Evolutionary conservation across 768 basidiomycete species (phyloP).

Genomic region (Tephrocybe sp.): DNA sequence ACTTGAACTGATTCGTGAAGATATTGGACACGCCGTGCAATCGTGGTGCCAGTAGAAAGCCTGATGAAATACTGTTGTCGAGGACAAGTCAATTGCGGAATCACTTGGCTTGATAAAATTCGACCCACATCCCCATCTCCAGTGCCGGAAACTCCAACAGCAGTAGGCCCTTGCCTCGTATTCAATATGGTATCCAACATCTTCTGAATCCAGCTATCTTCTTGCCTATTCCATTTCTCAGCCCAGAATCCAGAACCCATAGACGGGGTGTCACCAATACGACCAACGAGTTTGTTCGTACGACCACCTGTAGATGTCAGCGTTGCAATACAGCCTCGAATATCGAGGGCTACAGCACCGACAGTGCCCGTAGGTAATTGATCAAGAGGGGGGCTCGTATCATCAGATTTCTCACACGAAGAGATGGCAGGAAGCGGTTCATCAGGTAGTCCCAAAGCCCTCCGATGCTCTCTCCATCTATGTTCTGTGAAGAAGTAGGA

Average conservation of each 20-base stretch:
- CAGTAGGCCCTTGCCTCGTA: conserved; percentile 32
- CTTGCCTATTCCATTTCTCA: conserved; percentile 59
- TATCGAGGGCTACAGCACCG: conserved; percentile 79
- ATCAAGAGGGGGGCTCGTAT: conserved; percentile 40
- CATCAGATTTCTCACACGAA: conserved; percentile 11
- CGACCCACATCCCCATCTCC: conserved; percentile 77
- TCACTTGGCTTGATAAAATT: background rate
- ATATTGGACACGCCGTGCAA: conserved; percentile 65
- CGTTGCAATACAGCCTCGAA: conserved; percentile 66
- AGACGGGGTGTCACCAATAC: conserved; percentile 79
- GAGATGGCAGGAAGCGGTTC: conserved; percentile 45
- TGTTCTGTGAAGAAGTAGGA: conserved; percentile 76
- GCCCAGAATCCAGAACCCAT: conserved; percentile 85
- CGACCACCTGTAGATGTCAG: conserved; percentile 79
- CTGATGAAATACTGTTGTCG: conserved; percentile 70
- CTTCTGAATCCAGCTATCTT: conserved; percentile 31
- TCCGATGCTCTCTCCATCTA: conserved; percentile 76
- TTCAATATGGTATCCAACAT: conserved; percentile 19
- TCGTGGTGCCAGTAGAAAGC: conserved; percentile 58
- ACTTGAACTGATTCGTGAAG: conserved; percentile 51
- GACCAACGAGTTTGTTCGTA: conserved; percentile 81
- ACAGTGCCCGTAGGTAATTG: conserved; percentile 74
- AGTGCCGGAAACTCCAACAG: conserved; percentile 78
- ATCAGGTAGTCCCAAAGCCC: conserved; percentile 71
- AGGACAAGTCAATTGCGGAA: background rate